Conservation (phyloP, 2,329 filamentous ascomycete species). For the Lecanicillium sp. region DNA sequence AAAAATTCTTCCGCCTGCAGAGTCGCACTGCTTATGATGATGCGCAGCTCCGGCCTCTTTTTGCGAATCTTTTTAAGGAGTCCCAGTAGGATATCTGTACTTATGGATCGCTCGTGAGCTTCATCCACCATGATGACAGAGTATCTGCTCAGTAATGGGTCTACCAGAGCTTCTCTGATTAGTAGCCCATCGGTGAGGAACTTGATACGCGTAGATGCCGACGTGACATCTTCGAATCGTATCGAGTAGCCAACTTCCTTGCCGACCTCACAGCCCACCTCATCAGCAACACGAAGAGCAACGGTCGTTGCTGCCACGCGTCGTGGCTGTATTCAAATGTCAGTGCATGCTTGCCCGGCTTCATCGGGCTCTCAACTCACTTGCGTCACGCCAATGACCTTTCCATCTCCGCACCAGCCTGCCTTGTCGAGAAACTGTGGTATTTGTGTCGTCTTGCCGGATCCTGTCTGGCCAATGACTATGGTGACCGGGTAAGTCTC, state of each 20-base stretch:
- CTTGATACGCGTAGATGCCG: slow-evolving; percentile 77
- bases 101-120: slow-evolving; percentile 87
- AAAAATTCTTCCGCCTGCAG: slow-evolving; percentile 83
- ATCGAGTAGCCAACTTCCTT: slow-evolving; percentile 93
- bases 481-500: slow-evolving; percentile 81
- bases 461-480: slow-evolving; percentile 88
- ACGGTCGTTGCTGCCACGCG: slow-evolving; percentile 88
- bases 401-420: slow-evolving; percentile 81
- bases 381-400: slow-evolving; percentile 82
- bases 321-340: slow-evolving; percentile 52
- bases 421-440: slow-evolving; percentile 83
- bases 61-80: slow-evolving; percentile 84
- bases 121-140: slow-evolving; percentile 98
- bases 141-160: slow-evolving; percentile 83
- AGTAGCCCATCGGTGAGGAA: slow-evolving; percentile 92
- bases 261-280: slow-evolving; percentile 76
- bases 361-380: slow-evolving; percentile 36
- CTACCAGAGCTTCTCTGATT: slow-evolving; percentile 84
- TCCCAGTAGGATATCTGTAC: slow-evolving; percentile 88
- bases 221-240: slow-evolving; percentile 84
- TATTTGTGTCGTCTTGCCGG: slow-evolving; percentile 91
- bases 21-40: slow-evolving; percentile 90
- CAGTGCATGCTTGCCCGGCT: slow-evolving; percentile 7
- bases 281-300: slow-evolving; percentile 79
- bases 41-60: slow-evolving; percentile 70